Conservation (phyloP, 2,329 filamentous ascomycete species). For the Sphaerulina vaccinii region DNA sequence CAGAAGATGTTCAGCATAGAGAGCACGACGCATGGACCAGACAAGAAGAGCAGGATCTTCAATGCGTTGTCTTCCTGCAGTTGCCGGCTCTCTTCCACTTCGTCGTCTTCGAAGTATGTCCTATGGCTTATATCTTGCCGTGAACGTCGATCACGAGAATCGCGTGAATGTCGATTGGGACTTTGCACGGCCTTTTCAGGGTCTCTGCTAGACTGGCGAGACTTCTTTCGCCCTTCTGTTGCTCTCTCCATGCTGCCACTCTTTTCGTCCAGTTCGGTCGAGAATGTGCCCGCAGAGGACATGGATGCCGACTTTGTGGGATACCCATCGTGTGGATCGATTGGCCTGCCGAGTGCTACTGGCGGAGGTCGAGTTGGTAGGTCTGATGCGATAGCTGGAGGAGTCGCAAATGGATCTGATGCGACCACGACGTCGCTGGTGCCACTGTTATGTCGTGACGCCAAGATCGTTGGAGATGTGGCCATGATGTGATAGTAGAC, state of each 20-base stretch:
- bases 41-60: conserved; percentile 52
- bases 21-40: conserved; percentile 54
- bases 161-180: conserved; percentile 19
- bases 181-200: conserved; percentile 30
- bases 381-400: conserved; percentile 14
- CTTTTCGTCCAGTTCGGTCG: conserved; percentile 35
- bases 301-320: conserved; percentile 32
- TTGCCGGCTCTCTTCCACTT: conserved; percentile 40
- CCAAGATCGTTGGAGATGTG: conserved; percentile 20
- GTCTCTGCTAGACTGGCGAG: conserved; percentile 21
- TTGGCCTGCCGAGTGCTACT: conserved; percentile 13
- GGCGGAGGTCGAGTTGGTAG: conserved; percentile 23
- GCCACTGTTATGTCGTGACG: conserved; percentile 18
- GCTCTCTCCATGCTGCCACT: conserved; percentile 16
- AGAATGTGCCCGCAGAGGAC: conserved; percentile 32
- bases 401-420: conserved; percentile 22
- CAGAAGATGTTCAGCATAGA: conserved; percentile 56
- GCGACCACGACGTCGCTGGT: conserved; percentile 12
- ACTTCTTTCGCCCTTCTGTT: conserved; percentile 17
- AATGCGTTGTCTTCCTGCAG: conserved; percentile 46
- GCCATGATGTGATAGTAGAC: conserved; percentile 22
- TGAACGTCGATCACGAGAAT: conserved; percentile 10
- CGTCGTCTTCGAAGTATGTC: conserved; percentile 33
- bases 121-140: conserved; percentile 15
- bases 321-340: not conserved